Evolutionary conservation across 768 basidiomycete genomes (phyloP).

Genomic region (Collybia sp.): DNA sequence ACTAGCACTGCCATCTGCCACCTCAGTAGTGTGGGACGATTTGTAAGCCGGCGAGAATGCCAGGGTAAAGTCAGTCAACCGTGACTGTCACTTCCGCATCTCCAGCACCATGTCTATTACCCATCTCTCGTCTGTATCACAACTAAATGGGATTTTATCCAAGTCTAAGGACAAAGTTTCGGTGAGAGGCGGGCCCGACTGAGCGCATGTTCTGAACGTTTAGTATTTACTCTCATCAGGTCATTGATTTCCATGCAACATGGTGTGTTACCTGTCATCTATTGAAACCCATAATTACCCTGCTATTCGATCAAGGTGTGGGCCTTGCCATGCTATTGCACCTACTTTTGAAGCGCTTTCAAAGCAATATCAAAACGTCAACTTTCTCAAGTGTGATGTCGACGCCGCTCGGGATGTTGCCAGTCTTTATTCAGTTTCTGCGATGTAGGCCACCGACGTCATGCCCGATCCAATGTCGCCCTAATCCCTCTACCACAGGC

Average conservation of each 20-base stretch:
- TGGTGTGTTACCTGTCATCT: conserved; percentile 44
- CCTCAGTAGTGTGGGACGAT: too few relatives aligned
- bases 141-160: conserved; percentile 56
- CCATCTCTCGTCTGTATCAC: conserved; percentile 56
- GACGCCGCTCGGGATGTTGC: conserved; percentile 72
- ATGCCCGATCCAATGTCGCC: neutral
- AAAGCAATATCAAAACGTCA: conserved; percentile 62
- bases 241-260: conserved; percentile 84
- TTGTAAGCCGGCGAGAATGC: too few relatives aligned
- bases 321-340: conserved; percentile 81
- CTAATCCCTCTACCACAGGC: conserved; percentile 43
- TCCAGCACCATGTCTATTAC: conserved; percentile 57
- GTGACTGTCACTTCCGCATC: too few relatives aligned
- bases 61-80: too few relatives aligned
- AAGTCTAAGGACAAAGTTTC: conserved; percentile 61
- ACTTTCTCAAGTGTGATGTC: conserved; percentile 83
- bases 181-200: conserved; percentile 28
- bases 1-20: too few relatives aligned
- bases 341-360: conserved; percentile 69
- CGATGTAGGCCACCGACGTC: conserved; percentile 50
- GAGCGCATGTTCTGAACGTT: neutral
- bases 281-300: conserved; percentile 5
- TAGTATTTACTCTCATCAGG: conserved; percentile 30
- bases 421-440: conserved; percentile 52
- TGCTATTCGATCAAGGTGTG: conserved; percentile 54